phyloP scores from a whole-genome alignment of 768 basidiomycete genomes.

The Boletus sp. region DNA sequence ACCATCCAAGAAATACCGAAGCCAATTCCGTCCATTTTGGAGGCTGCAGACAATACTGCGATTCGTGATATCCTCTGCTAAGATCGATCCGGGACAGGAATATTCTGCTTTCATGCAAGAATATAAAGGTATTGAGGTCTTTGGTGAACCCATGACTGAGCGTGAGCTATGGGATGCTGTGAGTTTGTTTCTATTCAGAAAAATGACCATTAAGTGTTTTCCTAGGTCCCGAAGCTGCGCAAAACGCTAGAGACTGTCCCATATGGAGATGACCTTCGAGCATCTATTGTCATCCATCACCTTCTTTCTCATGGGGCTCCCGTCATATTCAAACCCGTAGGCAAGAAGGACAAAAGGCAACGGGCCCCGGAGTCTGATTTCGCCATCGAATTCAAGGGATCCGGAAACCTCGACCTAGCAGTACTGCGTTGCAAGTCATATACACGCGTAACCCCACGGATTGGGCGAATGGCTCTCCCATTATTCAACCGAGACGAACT shows the following conservation, averaged over 20 bases:
- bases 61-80: conserved; percentile 37
- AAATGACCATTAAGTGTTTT: not conserved
- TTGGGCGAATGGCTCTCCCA: conserved; percentile 48
- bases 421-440: conserved; percentile 56
- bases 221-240: conserved; percentile 22
- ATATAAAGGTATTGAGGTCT: conserved; percentile 25
- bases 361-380: not conserved
- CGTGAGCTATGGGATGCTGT: conserved; percentile 30
- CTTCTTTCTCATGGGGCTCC: conserved; percentile 15
- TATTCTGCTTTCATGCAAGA: conserved; percentile 36
- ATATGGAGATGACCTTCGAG: conserved; percentile 19
- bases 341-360: not conserved
- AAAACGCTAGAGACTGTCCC: conserved; percentile 23
- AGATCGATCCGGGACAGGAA: conserved; percentile 25
- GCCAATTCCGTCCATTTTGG: conserved; percentile 47
- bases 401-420: conserved; percentile 50
- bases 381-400: conserved; percentile 15
- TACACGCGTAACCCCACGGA: conserved; percentile 64
- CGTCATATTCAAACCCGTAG: conserved; percentile 12
- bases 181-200: not conserved
- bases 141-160: conserved; percentile 18
- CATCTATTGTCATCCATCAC: conserved; percentile 18
- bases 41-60: conserved; percentile 51
- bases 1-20: conserved; percentile 47
- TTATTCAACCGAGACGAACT: conserved; percentile 53